Evolutionary conservation across 495 filamentous ascomycete species (phyloP).

Genomic region (Arthonia radiata): DNA sequence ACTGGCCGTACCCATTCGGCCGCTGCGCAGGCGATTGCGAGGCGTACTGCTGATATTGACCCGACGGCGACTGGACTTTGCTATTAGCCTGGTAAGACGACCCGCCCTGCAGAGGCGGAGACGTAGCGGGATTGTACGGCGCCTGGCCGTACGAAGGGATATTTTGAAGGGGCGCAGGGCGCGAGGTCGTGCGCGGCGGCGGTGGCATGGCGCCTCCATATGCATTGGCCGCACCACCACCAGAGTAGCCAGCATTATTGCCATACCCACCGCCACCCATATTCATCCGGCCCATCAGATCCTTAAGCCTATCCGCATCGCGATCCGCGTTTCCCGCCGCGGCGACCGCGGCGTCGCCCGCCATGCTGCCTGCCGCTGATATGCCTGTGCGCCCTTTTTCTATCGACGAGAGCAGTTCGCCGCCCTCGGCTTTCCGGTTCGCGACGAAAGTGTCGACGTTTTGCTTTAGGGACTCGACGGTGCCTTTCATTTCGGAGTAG

Average conservation of each 20-base stretch:
- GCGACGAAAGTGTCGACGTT: conserved; percentile 94
- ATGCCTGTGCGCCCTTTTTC: no score
- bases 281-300: conserved; percentile 88
- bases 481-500: conserved; percentile 89
- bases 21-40: no score
- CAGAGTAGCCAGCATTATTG: neutral
- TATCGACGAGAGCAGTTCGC: conserved; percentile 67
- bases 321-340: conserved; percentile 54
- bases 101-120: neutral
- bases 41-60: no score
- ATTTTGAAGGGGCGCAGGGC: neutral
- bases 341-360: conserved; percentile 34
- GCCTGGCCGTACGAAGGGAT: neutral
- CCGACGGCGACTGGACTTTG: no score
- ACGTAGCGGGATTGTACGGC: neutral
- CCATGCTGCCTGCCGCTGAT: no score
- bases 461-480: conserved; percentile 79
- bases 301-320: conserved; percentile 63
- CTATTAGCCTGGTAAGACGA: no score
- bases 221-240: no score
- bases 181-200: no score
- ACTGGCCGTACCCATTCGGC: no score
- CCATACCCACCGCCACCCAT: conserved; percentile 22
- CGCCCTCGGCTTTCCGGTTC: conserved; percentile 78
- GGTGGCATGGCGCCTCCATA: no score